phyloP scores from a whole-genome alignment of 2,329 filamentous ascomycete species.

The Trichoderma endophyticum region DNA sequence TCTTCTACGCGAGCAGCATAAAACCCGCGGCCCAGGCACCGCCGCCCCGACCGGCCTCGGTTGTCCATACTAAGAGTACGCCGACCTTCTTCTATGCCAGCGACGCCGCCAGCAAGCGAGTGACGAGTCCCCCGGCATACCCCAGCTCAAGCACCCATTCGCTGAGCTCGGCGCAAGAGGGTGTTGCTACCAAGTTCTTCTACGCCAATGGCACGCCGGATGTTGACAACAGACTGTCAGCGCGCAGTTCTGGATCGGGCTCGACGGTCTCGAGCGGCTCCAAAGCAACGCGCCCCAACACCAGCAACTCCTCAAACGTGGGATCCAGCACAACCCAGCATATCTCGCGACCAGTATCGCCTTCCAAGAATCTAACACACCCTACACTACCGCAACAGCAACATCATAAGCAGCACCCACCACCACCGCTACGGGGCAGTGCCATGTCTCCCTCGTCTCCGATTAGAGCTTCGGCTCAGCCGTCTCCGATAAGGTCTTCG shows the following conservation, averaged over 20 bases:
- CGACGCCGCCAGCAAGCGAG: conserved; percentile 41
- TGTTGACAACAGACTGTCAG: conserved; percentile 34
- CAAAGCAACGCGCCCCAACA: conserved; percentile 42
- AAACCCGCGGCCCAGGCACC: conserved; percentile 43
- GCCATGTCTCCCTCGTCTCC: conserved; percentile 26
- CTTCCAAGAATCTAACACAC: conserved; percentile 40
- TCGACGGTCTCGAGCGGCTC: conserved; percentile 47
- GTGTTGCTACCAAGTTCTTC: conserved; percentile 63
- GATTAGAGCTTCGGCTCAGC: conserved; percentile 23
- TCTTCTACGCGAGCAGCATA: conserved; percentile 88
- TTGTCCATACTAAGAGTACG: conserved; percentile 43
- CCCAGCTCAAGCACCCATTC: conserved; percentile 35
- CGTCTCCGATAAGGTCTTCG: conserved; percentile 30
- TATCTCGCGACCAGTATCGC: conserved; percentile 48
- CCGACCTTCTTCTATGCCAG: conserved; percentile 58
- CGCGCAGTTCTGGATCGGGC: conserved; percentile 39
- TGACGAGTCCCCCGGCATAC: conserved; percentile 29
- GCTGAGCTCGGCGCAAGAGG: conserved; percentile 37
- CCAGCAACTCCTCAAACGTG: conserved; percentile 28
- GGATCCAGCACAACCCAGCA: conserved; percentile 21
- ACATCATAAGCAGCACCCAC: conserved; percentile 21
- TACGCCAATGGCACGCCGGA: conserved; percentile 67
- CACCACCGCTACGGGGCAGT: conserved; percentile 22
- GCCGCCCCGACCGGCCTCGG: conserved; percentile 38
- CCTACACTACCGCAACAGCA: conserved; percentile 22